Evolutionary conservation across 345 rosid genomes (phyloP).

Genomic region (Ricinus communis): DNA sequence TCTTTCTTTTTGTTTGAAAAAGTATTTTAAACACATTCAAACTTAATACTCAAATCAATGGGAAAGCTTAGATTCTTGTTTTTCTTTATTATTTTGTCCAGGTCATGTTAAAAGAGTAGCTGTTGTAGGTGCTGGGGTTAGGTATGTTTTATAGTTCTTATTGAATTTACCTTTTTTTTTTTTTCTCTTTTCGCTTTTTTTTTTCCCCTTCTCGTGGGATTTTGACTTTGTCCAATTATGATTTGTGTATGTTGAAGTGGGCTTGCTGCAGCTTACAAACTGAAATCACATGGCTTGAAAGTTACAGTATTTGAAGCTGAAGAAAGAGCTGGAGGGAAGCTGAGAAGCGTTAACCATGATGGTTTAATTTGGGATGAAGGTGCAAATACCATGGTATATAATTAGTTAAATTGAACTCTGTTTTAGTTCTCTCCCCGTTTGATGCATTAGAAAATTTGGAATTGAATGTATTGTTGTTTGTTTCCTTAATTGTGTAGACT

Average conservation of each 20-base stretch:
- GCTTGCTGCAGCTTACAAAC: slow-evolving; percentile 88
- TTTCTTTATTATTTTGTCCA: slow-evolving; percentile 18
- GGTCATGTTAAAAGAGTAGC: slow-evolving; percentile 64
- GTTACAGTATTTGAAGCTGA: slow-evolving; percentile 88
- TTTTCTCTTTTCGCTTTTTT: neutral
- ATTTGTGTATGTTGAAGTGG: slow-evolving; percentile 48
- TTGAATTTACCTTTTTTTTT: neutral
- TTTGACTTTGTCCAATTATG: neutral
- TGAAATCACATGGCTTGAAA: slow-evolving; percentile 72
- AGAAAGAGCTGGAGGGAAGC: slow-evolving; percentile 81
- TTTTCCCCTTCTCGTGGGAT: too few species aligned
- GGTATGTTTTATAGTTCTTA: slow-evolving; percentile 34
- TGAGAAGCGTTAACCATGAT: slow-evolving; percentile 56
- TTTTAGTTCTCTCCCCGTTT: neutral
- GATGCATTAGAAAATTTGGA: neutral
- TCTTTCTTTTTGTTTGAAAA: neutral
- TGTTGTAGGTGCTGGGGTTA: slow-evolving; percentile 86
- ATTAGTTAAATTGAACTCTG: neutral
- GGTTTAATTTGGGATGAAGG: slow-evolving; percentile 93
- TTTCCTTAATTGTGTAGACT: slow-evolving; percentile 49
- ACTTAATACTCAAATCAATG: too few species aligned
- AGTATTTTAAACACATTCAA: too few species aligned
- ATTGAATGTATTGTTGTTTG: neutral
- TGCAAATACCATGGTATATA: slow-evolving; percentile 89
- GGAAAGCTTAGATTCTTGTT: neutral